Evolutionary conservation across 129 eudicot species (phyloP), one percentile per base, ranked within the genome.

Genomic region (Centella asiatica): DNA sequence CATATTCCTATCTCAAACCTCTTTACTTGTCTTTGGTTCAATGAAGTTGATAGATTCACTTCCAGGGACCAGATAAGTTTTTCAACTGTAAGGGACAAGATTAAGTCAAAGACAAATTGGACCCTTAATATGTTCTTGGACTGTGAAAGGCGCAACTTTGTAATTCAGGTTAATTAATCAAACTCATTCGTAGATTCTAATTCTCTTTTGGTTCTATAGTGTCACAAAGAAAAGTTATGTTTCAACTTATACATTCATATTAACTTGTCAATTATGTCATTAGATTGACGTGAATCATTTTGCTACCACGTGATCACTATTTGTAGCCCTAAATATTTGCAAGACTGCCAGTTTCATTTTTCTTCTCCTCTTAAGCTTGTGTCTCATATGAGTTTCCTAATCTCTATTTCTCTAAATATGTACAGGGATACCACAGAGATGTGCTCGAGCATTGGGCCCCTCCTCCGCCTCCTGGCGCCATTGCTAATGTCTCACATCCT

Each of bases 11-110:
- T 92, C 69, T 69, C 98, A 10, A 84, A 92, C 69, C 88, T 92
- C 63, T 92, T 84, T 60, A 75, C 90, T 22, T 92, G 95, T 74
- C 90, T 92, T 31, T 92, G 98, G 95, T 92, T 81, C 78, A 81
- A 92, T 72, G 98, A 92, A 82, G 98, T 92, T 46, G 98, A 92
- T 44, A 90, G 98, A 33, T 92, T 92, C 66, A 92, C 98, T 29
- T 77, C 95, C 31, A 74, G 98, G 75, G 98, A 92, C 78, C 98
- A 92, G 69, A 70, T 92, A 63, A 92, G 98, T 69, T 92, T 87
- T 65, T 77, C 98, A 17, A 92, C 84, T 2, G 98, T 92, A 9
- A 77, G 98, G 60, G 96, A 92, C 75, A 92, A 84, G 71, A 87
- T 92, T 62, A 50, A 12, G 48, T 60, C 85, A 27, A 84, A 76